Percentiles rank a stretch among this genome's conserved stretches.
Conservation (phyloP, 140 eudicot species). For the Senecio squalidus region DNA sequence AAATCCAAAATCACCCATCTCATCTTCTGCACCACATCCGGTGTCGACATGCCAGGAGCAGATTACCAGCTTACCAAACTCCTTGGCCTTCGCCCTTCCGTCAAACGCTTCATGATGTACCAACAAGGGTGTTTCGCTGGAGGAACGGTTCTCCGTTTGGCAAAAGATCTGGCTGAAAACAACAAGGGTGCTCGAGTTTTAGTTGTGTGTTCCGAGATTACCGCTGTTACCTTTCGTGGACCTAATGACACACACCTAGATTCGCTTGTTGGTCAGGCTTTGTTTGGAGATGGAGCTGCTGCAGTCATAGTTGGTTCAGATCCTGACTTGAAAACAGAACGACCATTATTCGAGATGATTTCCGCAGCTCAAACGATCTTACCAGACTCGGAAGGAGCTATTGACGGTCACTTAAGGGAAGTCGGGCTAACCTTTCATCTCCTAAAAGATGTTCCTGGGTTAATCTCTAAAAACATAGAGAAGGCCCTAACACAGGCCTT, state of each 20-base stretch:
- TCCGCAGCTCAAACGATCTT: conserved; percentile 34
- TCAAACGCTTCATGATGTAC: conserved; percentile 41
- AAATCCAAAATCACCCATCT: conserved; percentile 39
- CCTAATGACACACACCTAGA: conserved; percentile 35
- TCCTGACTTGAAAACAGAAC: conserved; percentile 28
- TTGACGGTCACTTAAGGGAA: conserved; percentile 33
- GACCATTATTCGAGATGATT: conserved; percentile 34
- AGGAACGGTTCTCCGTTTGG: conserved; percentile 36
- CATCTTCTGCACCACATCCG: conserved; percentile 42
- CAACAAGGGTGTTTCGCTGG: conserved; percentile 43
- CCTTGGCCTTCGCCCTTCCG: conserved; percentile 45
- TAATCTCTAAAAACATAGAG: conserved; percentile 34
- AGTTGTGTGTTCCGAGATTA: conserved; percentile 37
- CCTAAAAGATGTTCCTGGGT: conserved; percentile 29
- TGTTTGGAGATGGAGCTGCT: conserved; percentile 44
- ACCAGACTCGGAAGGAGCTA: conserved; percentile 37
- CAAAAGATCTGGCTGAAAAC: conserved; percentile 38
- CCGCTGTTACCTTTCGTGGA: conserved; percentile 36
- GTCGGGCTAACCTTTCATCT: conserved; percentile 39
- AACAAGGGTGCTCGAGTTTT: conserved; percentile 39
- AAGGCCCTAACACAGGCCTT: conserved; percentile 30
- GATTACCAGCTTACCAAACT: conserved; percentile 44
- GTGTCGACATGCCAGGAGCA: conserved; percentile 47
- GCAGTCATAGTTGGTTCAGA: conserved; percentile 37
- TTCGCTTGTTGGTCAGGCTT: conserved; percentile 37